Conservation (phyloP, 441 rosid species). For the Jatropha multifida region DNA sequence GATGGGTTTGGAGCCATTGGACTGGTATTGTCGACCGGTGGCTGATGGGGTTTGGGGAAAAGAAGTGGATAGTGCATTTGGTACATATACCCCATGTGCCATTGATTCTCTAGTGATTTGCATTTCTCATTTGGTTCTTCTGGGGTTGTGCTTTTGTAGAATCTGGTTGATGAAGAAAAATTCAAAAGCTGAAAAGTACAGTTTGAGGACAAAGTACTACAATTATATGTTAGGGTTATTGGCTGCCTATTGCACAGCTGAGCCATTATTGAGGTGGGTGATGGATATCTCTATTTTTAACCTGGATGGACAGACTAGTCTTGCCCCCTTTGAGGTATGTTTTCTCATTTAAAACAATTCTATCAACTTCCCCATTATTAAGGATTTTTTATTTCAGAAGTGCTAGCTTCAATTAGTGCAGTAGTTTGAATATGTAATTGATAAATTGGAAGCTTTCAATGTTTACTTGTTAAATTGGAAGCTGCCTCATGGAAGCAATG, state of each 20-base stretch:
- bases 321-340: constrained; percentile 85
- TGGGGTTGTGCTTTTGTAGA: constrained; percentile 67
- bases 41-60: constrained; percentile 64
- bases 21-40: constrained; percentile 78
- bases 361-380: background rate
- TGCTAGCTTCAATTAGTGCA: background rate
- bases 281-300: constrained; percentile 61
- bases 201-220: constrained; percentile 58
- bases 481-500: background rate
- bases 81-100: constrained; percentile 76
- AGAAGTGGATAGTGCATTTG: constrained; percentile 58
- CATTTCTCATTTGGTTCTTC: constrained; percentile 70
- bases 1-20: constrained; percentile 60
- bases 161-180: constrained; percentile 61
- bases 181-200: constrained; percentile 55
- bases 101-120: constrained; percentile 66
- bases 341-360: background rate
- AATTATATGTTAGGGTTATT: constrained; percentile 56
- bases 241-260: constrained; percentile 64
- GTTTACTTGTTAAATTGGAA: background rate
- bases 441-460: no score
- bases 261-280: constrained; percentile 69
- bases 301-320: constrained; percentile 49
- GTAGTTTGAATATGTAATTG: background rate
- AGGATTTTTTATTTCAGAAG: background rate